Conservation (phyloP, 768 basidiomycete species). For the Tylopilus balloui region DNA sequence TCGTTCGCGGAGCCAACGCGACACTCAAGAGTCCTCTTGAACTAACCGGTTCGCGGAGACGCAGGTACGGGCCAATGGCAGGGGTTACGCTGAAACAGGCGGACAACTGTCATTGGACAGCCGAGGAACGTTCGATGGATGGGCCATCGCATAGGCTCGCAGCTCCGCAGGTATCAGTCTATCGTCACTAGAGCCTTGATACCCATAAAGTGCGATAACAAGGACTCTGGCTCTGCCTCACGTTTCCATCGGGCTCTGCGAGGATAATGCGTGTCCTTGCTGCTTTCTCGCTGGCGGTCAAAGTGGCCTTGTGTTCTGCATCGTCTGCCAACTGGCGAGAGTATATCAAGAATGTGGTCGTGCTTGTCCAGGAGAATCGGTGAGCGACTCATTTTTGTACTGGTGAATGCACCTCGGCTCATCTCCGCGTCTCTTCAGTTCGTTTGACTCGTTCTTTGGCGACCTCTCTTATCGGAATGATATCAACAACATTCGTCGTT, state of each 20-base stretch:
- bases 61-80: background rate
- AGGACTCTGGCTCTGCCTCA: background rate
- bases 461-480: conserved; percentile 25
- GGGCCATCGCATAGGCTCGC: background rate
- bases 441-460: conserved; percentile 26
- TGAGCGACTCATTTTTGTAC: background rate
- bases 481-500: conserved; percentile 23
- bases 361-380: conserved; percentile 28
- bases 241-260: background rate
- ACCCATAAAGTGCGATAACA: conserved; percentile 10
- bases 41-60: background rate
- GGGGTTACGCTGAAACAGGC: background rate
- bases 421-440: conserved; percentile 3
- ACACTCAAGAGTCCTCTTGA: too few species aligned
- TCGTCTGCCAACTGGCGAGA: conserved; percentile 20
- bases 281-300: conserved; percentile 4
- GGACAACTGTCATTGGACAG: conserved; percentile 8
- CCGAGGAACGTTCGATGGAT: conserved; percentile 10
- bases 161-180: too few species aligned
- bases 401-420: background rate
- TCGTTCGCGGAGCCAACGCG: too few species aligned
- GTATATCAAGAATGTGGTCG: conserved; percentile 24
- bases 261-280: conserved; percentile 11
- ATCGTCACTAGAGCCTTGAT: background rate
- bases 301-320: background rate